Conservation (phyloP, 352 stramenopile species). For the Globisporangium splendens region DNA sequence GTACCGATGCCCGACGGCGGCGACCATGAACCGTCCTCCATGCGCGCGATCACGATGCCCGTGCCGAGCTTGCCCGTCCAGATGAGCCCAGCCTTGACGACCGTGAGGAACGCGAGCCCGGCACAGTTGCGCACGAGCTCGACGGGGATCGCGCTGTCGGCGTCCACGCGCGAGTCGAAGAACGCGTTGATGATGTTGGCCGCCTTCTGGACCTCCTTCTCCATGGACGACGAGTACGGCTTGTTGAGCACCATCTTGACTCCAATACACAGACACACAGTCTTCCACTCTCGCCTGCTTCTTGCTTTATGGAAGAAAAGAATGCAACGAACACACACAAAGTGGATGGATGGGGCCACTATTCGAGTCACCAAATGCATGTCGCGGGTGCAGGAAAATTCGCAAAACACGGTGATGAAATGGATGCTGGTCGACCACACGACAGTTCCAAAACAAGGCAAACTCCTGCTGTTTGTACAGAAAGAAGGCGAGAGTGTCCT, state of each 20-base stretch:
- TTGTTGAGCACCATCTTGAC: constrained; percentile 79
- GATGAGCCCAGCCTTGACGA: constrained; percentile 83
- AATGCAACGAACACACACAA: not conserved
- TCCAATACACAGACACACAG: not conserved
- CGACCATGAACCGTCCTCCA: constrained; percentile 84
- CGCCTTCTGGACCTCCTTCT: constrained; percentile 83
- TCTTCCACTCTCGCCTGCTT: not conserved
- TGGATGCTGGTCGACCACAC: no score
- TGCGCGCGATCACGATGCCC: constrained; percentile 69
- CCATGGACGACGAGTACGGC: constrained; percentile 84
- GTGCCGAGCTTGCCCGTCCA: constrained; percentile 84
- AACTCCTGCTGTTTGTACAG: no score
- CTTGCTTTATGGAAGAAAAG: not conserved
- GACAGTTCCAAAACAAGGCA: no score
- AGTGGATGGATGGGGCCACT: not conserved
- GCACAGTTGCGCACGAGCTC: constrained; percentile 76
- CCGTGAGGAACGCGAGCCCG: constrained; percentile 82
- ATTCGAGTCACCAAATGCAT: no score
- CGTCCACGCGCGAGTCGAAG: constrained; percentile 68
- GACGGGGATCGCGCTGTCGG: constrained; percentile 72
- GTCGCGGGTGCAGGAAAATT: no score
- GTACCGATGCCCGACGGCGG: constrained; percentile 80
- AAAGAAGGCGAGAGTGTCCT: no score
- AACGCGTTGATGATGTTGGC: constrained; percentile 83
- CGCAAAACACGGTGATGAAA: no score